Evolutionary conservation across 805 yeast species (phyloP), one percentile per base, ranked within the genome.

Genomic region (Groenewaldozyma tartarivorans): DNA sequence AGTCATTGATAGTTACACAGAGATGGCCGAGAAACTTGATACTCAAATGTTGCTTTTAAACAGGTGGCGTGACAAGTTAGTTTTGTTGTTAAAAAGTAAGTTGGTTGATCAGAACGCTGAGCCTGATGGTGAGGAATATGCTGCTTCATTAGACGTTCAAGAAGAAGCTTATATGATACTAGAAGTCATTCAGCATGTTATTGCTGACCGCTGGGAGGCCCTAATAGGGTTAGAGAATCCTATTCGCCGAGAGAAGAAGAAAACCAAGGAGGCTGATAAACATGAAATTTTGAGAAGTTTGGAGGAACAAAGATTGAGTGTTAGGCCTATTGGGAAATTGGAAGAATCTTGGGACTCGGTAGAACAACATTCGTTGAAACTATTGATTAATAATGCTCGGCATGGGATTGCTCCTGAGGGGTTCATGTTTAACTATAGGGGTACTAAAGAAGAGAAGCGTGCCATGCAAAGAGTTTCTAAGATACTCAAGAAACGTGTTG

Each of bases 41-140:
- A 35, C 36, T 0, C 88, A 81, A 45, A 69, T 79, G 0, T 52
- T 53, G 3, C 50, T 67, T 3, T 61, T 81, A 15, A 78, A 78
- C 48, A 50, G 54, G 4, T 75, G 82, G 79, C 54, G 75, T 43
- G 52, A 53, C 0, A 63, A 68, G 13, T 55, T 80, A 39, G 51
- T 60, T 3, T 48, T 48, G 2, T 56, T 75, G 11, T 59, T 83
- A 36, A 53, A 63, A 27, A 64, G 63, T n/a, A 76, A 76, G 0
- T 64, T 82, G 4, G 61, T 74, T 31, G 79, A 76, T 38, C 50
- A 60, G n/a, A 63, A 61, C 5, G 58, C 60, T 1, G 68, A 66
- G 32, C 76, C 78, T 2, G 76, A 79, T 39, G 87, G 88, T 11
- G 81, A 76, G 38, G 96, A 87, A 52, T 92, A 88, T 58, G 78